Evolutionary conservation across 371 early-diverging fungal genomes (phyloP).

Genomic region (Funneliformis caledonium): DNA sequence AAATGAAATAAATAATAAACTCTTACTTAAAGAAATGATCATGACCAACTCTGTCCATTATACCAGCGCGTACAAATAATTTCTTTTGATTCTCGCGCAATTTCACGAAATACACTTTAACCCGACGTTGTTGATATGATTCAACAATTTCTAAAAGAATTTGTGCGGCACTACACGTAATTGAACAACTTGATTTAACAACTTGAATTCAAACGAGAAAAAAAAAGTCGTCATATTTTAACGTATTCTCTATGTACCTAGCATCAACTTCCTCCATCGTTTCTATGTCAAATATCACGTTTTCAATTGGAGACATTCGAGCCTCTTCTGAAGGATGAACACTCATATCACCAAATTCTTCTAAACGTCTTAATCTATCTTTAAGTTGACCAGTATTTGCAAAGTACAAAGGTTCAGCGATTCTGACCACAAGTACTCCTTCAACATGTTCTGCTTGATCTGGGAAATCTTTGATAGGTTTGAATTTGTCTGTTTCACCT

Average conservation of each 20-base stretch:
- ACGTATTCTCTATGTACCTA: slow-evolving; percentile 53
- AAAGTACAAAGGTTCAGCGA: slow-evolving; percentile 92
- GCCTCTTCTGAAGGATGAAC: slow-evolving; percentile 87
- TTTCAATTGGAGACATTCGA: slow-evolving; percentile 64
- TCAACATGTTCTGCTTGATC: slow-evolving; percentile 75
- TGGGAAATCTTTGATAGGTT: slow-evolving; percentile 66
- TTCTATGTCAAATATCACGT: slow-evolving; percentile 87
- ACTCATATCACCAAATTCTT: slow-evolving; percentile 88
- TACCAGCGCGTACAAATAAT: slow-evolving; percentile 71
- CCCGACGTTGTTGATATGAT: slow-evolving; percentile 74
- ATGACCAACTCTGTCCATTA: slow-evolving; percentile 67
- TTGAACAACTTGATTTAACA: slow-evolving; percentile 6
- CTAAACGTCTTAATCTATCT: slow-evolving; percentile 88
- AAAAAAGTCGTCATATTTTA: not conserved
- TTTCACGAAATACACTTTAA: slow-evolving; percentile 85
- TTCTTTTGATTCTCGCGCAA: slow-evolving; percentile 69
- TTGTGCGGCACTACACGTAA: slow-evolving; percentile 74
- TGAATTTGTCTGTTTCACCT: slow-evolving; percentile 47
- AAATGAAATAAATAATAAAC: not conserved
- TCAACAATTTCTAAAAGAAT: slow-evolving; percentile 88
- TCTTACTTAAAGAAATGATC: slow-evolving; percentile 56
- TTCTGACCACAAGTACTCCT: slow-evolving; percentile 82
- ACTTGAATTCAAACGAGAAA: not conserved
- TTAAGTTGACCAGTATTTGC: slow-evolving; percentile 94
- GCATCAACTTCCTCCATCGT: slow-evolving; percentile 90